Evolutionary conservation across 176 grass and related monocot species (phyloP).

Genomic region (Melocanna baccifera): DNA sequence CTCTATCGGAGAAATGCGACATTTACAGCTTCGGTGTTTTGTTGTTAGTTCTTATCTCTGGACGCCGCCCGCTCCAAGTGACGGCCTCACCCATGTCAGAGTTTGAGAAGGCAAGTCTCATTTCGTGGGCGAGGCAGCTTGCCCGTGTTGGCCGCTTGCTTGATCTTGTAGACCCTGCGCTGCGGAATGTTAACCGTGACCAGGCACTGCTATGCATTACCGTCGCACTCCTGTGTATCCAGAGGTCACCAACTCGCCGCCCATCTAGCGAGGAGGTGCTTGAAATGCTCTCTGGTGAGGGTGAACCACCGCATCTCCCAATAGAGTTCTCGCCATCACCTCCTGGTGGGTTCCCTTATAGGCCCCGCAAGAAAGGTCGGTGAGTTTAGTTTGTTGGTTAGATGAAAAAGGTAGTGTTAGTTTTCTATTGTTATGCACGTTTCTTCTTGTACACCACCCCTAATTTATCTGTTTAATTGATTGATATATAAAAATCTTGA

Average conservation of each 20-base stretch:
- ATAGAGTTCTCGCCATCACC: slow-evolving; percentile 83
- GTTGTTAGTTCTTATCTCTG: slow-evolving; percentile 82
- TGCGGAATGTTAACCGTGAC: slow-evolving; percentile 62
- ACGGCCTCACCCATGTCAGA: slow-evolving; percentile 78
- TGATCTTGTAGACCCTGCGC: slow-evolving; percentile 77
- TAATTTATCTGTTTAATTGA: slow-evolving; percentile 39
- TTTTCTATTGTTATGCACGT: slow-evolving; percentile 24
- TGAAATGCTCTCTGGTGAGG: slow-evolving; percentile 65
- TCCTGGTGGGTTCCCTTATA: slow-evolving; percentile 69
- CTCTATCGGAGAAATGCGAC: slow-evolving; percentile 92
- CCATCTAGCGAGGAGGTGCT: slow-evolving; percentile 69
- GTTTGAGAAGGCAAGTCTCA: slow-evolving; percentile 87
- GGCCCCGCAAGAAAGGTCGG: slow-evolving; percentile 61
- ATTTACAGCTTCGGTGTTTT: slow-evolving; percentile 95
- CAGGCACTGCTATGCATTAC: slow-evolving; percentile 83
- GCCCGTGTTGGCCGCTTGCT: slow-evolving; percentile 66
- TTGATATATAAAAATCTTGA: slow-evolving; percentile 43
- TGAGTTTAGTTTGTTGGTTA: slow-evolving; percentile 52
- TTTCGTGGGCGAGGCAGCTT: slow-evolving; percentile 89
- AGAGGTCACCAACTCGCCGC: slow-evolving; percentile 63
- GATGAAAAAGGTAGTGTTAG: slow-evolving; percentile 27
- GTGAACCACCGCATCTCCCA: slow-evolving; percentile 66
- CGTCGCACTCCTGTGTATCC: slow-evolving; percentile 82
- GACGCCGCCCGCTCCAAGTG: slow-evolving; percentile 81
- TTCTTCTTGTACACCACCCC: slow-evolving; percentile 44